phyloP scores from a whole-genome alignment of 345 rosid species.

The Laguncularia racemosa region DNA sequence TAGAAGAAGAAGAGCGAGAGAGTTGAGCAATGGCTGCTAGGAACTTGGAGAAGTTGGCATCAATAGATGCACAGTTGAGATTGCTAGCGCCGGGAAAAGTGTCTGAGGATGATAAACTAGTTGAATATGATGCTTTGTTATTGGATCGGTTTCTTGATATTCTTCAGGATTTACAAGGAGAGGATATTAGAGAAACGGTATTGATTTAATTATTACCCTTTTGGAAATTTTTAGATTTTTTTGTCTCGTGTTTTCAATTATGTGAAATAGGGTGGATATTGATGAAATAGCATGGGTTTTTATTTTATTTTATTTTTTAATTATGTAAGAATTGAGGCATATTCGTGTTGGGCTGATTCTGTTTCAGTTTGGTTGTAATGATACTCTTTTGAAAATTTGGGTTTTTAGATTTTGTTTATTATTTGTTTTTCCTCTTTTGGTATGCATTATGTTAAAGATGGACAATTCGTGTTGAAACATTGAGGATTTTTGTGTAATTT shows the following conservation, averaged over 20 bases:
- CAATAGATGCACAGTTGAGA: slow-evolving; percentile 93
- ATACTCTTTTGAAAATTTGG: too few relatives aligned
- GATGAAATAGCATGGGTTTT: neutral
- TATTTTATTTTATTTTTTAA: too few relatives aligned
- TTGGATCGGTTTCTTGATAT: slow-evolving; percentile 92
- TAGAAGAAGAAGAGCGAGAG: neutral
- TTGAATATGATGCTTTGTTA: slow-evolving; percentile 88
- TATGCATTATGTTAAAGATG: too few relatives aligned
- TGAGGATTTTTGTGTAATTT: neutral
- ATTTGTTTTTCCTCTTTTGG: too few relatives aligned
- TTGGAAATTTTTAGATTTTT: neutral
- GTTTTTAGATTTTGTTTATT: too few relatives aligned
- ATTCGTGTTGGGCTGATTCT: too few relatives aligned
- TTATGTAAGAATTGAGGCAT: too few relatives aligned
- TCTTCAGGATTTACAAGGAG: slow-evolving; percentile 91
- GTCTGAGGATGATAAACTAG: slow-evolving; percentile 88
- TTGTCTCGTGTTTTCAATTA: neutral
- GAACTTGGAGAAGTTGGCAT: slow-evolving; percentile 80
- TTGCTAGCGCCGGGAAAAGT: slow-evolving; percentile 79
- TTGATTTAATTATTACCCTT: neutral
- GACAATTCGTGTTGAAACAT: too few relatives aligned
- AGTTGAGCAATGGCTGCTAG: slow-evolving; percentile 33
- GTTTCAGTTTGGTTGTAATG: too few relatives aligned
- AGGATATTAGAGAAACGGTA: slow-evolving; percentile 82
- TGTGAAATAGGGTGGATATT: neutral